Evolutionary conservation across 768 basidiomycete genomes (phyloP).

Genomic region (Scleroderma citrinum): DNA sequence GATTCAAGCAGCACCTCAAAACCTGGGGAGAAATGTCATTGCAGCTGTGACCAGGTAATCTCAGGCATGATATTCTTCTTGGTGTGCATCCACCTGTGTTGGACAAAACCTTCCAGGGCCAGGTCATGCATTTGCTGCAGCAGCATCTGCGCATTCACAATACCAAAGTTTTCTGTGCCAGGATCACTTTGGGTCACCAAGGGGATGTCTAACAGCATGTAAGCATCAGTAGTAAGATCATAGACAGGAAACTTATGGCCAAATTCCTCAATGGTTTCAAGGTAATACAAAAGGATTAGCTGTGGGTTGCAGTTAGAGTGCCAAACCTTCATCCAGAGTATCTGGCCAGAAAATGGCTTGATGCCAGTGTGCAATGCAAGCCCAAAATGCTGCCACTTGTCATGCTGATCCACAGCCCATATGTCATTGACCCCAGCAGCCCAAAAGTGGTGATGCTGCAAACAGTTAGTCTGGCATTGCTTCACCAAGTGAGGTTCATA

Average conservation of each 20-base stretch:
- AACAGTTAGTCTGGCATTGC: slow-evolving; percentile 8
- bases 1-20: too few species aligned
- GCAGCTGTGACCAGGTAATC: too few species aligned
- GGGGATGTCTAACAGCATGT: slow-evolving; percentile 29
- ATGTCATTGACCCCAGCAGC: slow-evolving; percentile 38
- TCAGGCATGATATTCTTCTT: too few species aligned
- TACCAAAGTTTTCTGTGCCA: too few species aligned
- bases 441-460: slow-evolving; percentile 30
- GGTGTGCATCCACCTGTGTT: too few species aligned
- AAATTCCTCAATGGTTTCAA: slow-evolving; percentile 5
- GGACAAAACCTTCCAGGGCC: too few species aligned
- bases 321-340: slow-evolving; percentile 15
- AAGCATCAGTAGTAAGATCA: neutral
- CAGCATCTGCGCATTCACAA: too few species aligned
- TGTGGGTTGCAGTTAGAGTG: slow-evolving; percentile 10
- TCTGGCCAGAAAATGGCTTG: slow-evolving; percentile 14
- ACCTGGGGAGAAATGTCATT: too few species aligned
- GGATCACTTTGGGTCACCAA: slow-evolving; percentile 22
- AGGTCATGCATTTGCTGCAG: too few species aligned
- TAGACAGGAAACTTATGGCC: slow-evolving; percentile 10
- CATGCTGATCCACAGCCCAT: slow-evolving; percentile 15
- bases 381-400: slow-evolving; percentile 40
- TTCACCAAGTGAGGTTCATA: slow-evolving; percentile 19
- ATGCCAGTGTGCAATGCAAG: slow-evolving; percentile 24
- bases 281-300: neutral